Evolutionary conservation across 177 flowering plant genomes (phyloP), one percentile per base, ranked within the genome.

Genomic region (Vitis hybrid): DNA sequence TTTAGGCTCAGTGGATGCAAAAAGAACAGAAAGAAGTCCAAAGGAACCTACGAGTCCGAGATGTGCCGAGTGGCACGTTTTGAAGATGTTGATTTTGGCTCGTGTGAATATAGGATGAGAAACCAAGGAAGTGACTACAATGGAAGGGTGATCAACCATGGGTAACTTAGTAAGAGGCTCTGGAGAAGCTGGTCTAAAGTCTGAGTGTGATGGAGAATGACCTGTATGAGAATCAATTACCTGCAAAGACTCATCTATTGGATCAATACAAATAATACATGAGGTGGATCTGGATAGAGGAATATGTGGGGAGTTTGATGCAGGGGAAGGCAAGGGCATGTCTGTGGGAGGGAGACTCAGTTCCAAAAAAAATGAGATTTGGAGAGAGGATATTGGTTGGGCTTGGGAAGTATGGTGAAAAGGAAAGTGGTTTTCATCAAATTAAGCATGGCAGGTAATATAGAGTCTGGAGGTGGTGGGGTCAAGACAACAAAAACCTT

Each of bases 201-300:
- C 19, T 16, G 50, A n/a, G 18, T 32, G 49, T 16, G 46, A 35
- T 35, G 64, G 19, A 61, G 19, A 15, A 6, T 24, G 24, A 1
- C 24, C 24, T 21, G 2, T n/a, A 61, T 12, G 18, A 61, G 49
- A 35, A 61, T 32, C 8, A 61, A 12, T 10, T 30, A 4, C 64
- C 19, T 61, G 64, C 18, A 61, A 61, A 35, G 64, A 61, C 64
- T 61, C 64, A 61, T 32, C 16, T 0, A 35, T 2, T 32, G 64
- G 16, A 35, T 61, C 51, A 61, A 10, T 35, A 61, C 50, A 61
- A 13, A 15, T 13, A 35, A 3, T 7, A 61, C 64, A 61, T 0
- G 50, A 49, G 24, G 4, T 35, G 8, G 50, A 2, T 6, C 1
- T 0, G 3, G 64, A 32, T 35, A 1, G 50, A 2, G 18, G 32